Conservation (phyloP, 179 eudicot genomes). For the Silene vulgaris region DNA sequence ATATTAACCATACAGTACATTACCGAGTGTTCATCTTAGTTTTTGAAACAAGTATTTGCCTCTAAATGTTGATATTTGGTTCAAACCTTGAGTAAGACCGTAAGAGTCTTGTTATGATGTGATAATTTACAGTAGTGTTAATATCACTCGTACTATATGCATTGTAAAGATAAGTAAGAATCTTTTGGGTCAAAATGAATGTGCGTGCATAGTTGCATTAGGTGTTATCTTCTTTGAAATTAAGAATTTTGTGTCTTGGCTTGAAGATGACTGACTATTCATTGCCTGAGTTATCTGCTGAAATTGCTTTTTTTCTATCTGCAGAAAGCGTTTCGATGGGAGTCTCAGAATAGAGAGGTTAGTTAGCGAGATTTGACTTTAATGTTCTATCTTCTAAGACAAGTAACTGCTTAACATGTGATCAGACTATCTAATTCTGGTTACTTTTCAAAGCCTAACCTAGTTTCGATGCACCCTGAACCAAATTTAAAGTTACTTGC, state of each 20-base stretch:
- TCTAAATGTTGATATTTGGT: neutral
- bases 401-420: neutral
- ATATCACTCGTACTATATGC: neutral
- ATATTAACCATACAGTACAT: neutral
- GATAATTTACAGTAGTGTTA: too few species aligned
- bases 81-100: neutral
- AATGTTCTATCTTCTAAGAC: neutral
- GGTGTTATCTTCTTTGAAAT: neutral
- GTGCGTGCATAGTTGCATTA: slow-evolving; percentile 7
- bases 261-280: neutral
- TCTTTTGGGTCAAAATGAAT: neutral
- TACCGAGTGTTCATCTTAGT: neutral
- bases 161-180: neutral
- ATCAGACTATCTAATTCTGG: neutral
- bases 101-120: too few species aligned
- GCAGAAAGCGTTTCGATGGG: slow-evolving; percentile 88
- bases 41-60: neutral
- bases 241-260: neutral
- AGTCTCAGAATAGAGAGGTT: slow-evolving; percentile 62
- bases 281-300: slow-evolving; percentile 10
- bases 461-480: neutral
- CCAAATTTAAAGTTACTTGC: neutral
- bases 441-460: neutral
- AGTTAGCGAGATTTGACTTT: slow-evolving; percentile 19
- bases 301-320: slow-evolving; percentile 22